Percentiles rank a stretch among this genome's conserved stretches.
Evolutionary conservation across 371 early-diverging fungal species (phyloP).

Genomic region (Mortierella polycephala): DNA sequence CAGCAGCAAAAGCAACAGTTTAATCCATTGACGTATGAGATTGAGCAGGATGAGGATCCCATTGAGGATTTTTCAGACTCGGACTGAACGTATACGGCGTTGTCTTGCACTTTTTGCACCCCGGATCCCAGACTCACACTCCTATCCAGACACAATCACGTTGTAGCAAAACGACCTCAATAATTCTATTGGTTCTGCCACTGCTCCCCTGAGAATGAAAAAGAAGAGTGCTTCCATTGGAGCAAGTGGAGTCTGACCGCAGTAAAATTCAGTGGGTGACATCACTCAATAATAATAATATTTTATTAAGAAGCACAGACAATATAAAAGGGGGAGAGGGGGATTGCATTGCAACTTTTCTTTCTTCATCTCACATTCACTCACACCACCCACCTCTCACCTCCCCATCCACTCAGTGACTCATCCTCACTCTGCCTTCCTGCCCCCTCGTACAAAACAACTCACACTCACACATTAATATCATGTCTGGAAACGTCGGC

Average conservation of each 20-base stretch:
- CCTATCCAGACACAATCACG: not conserved
- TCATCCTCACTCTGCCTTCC: not conserved
- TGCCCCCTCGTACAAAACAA: not conserved
- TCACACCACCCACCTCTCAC: not conserved
- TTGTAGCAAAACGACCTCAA: too few relatives aligned
- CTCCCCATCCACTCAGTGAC: too few relatives aligned
- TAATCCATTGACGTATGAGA: conserved; percentile 1
- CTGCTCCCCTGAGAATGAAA: too few relatives aligned
- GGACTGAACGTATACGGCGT: not conserved
- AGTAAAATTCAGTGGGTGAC: not conserved
- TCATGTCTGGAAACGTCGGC: conserved; percentile 54
- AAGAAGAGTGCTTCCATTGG: conserved; percentile 2
- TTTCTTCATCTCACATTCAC: not conserved
- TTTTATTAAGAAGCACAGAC: too few relatives aligned
- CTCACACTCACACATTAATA: conserved; percentile 1
- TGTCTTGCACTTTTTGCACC: not conserved
- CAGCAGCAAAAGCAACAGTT: conserved; percentile 5
- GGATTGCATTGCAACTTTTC: not conserved
- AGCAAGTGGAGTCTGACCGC: conserved; percentile 16
- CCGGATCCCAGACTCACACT: not conserved
- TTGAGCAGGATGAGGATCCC: conserved; percentile 30
- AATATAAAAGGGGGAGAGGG: too few relatives aligned
- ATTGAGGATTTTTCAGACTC: conserved; percentile 47
- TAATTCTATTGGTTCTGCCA: too few relatives aligned
- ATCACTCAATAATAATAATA: too few relatives aligned